Base-by-base conservation (phyloP, 2,329 filamentous ascomycete species). In the Zasmidium cellare region DNA sequence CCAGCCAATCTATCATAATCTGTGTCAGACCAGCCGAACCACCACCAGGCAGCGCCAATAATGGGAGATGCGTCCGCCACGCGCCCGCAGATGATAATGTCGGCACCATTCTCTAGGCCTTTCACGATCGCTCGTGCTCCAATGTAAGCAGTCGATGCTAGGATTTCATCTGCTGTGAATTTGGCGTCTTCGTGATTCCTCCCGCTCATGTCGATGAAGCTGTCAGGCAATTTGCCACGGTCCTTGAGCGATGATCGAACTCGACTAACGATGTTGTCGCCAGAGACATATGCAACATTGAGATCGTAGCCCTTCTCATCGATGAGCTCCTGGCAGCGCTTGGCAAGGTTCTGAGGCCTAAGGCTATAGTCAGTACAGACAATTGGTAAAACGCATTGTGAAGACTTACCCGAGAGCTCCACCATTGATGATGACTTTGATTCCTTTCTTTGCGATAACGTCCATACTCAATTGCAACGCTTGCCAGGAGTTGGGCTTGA, bases 361-460 rank as follows among this genome's bases (percentile, higher is more conserved):
- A 6, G 5, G 6, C 5, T 6, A 5, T 28, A 6, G 11, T 28
- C 82, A 82, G 55, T 84, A 81, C 19, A 82, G 72, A 2, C 11
- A 28, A 28, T 28, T 28, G 5, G 25, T 28, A 28, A 11, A 28
- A 6, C 25, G 6, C 5, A 28, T 6, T 28, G 25, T 28, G 25
- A 28, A 28, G 25, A 28, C 25, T 28, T 28, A 11, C 25, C 25
- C 25, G 5, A 28, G 25, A 28, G 77, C 80, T 0, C 83, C 82
- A 1, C 82, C 82, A 58, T 85, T 84, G 51, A 83, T 71, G 44
- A 83, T 71, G 16, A 84, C 71, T 58, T 82, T 82, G 69, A 84
- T 83, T 0, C 73, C 67, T 56, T 80, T 80, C 49, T 77, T 66
- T 3, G 73, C 66, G 63, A 80, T 70, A 1, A 79, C 65, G 3